These are phyloP conservation scores for Ganoderma sinense DNA, from an alignment of 1,284 basidiomycete genomes.

Conservation along the genomic window DNA sequence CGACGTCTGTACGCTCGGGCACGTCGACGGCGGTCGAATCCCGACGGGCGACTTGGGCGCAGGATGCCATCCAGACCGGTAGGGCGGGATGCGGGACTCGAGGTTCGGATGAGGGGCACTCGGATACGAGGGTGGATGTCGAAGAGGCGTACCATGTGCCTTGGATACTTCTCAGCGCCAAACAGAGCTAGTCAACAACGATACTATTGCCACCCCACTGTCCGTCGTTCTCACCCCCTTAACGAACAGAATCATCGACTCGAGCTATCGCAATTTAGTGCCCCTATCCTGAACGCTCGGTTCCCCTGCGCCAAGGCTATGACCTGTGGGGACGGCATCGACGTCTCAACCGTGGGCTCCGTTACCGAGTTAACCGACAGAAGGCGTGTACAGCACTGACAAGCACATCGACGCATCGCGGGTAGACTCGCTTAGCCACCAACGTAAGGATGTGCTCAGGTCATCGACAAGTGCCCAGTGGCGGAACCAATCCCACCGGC, in stretches of 20 bases:
- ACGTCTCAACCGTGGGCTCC: neutral
- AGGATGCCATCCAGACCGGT: neutral
- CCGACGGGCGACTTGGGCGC: neutral
- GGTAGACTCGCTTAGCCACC: constrained; percentile 6
- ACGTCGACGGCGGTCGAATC: neutral
- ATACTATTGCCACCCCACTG: neutral
- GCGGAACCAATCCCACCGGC: neutral
- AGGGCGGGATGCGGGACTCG: neutral
- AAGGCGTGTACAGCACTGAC: neutral
- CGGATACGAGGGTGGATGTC: neutral
- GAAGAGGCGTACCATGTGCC: constrained; percentile 3
- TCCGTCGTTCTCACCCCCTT: constrained; percentile 1
- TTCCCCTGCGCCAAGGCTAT: too few species aligned
- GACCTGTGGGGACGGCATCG: neutral
- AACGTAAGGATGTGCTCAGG: neutral
- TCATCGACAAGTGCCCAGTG: neutral
- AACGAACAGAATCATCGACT: neutral
- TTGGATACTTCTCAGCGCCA: neutral
- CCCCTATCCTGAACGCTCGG: neutral
- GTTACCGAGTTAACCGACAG: neutral
- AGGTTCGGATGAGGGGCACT: neutral
- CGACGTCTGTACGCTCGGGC: neutral
- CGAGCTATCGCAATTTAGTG: neutral
- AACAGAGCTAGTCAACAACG: neutral
- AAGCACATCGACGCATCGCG: constrained; percentile 4